Evolutionary conservation across 495 filamentous ascomycete species (phyloP).

Genomic region (Parmelia sp.): DNA sequence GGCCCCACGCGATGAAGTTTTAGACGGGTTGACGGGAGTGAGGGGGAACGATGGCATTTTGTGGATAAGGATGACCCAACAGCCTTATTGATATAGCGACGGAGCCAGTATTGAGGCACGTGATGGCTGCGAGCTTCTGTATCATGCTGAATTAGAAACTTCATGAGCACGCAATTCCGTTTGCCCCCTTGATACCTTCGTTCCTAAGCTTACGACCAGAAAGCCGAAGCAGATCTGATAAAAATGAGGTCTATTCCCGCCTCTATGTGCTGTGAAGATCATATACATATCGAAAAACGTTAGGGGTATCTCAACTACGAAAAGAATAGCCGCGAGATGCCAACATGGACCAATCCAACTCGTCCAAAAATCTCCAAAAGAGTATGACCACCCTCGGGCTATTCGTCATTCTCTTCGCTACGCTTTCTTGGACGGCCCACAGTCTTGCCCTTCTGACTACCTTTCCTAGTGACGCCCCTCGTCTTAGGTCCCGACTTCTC

Average conservation of each 20-base stretch:
- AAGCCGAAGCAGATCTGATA: not conserved
- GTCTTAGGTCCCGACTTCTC: slow-evolving; percentile 17
- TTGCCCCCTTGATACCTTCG: not conserved
- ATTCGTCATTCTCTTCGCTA: slow-evolving; percentile 27
- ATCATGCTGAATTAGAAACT: slow-evolving; percentile 8
- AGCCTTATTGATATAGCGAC: not conserved
- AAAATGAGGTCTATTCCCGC: not conserved
- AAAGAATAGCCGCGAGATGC: not conserved
- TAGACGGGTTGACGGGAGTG: slow-evolving; percentile 38
- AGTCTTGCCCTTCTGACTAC: slow-evolving; percentile 23
- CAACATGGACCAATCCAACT: not conserved
- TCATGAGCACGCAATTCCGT: not conserved
- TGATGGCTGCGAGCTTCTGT: slow-evolving; percentile 16
- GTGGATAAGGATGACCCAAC: not conserved
- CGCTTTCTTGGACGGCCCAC: not conserved
- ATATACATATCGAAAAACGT: not conserved
- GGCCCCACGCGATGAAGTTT: slow-evolving; percentile 96
- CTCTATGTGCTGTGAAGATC: not conserved
- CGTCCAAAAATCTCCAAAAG: not conserved
- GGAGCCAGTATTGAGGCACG: slow-evolving; percentile 5
- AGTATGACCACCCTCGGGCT: not conserved
- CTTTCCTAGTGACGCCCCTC: slow-evolving; percentile 13
- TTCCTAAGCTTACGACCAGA: not conserved
- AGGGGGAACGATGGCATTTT: not conserved
- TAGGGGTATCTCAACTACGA: slow-evolving; percentile 14